phyloP scores from a whole-genome alignment of 495 filamentous ascomycete genomes.

The Sporormia fimetaria region DNA sequence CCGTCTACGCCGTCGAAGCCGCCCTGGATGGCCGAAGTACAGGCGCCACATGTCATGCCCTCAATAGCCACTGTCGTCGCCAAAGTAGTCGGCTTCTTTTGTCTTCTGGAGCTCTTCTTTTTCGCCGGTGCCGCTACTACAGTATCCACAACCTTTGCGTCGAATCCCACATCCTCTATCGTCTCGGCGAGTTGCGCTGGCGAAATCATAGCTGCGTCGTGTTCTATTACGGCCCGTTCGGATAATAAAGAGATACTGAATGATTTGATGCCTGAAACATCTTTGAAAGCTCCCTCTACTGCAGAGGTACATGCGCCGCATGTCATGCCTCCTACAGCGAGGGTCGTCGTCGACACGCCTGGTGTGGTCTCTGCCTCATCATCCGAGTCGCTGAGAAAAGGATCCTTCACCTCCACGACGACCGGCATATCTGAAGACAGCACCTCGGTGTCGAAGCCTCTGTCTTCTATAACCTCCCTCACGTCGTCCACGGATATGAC shows the following conservation, averaged over 20 bases:
- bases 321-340: constrained; percentile 95
- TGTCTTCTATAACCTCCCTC: constrained; percentile 78
- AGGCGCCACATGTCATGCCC: constrained; percentile 96
- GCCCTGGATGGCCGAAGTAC: constrained; percentile 79
- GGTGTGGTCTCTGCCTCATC: constrained; percentile 20
- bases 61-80: constrained; percentile 77
- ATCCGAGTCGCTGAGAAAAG: constrained; percentile 25
- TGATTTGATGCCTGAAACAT: constrained; percentile 34
- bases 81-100: constrained; percentile 31
- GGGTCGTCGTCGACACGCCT: constrained; percentile 55
- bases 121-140: constrained; percentile 10
- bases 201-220: constrained; percentile 36
- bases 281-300: constrained; percentile 67
- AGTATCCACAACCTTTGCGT: constrained; percentile 34
- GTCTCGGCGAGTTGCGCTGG: constrained; percentile 65
- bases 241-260: constrained; percentile 42
- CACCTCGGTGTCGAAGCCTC: constrained; percentile 91
- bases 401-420: constrained; percentile 17
- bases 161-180: constrained; percentile 38
- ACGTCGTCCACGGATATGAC: constrained; percentile 61
- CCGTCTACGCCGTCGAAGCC: constrained; percentile 70
- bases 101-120: constrained; percentile 15
- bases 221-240: constrained; percentile 47
- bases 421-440: constrained; percentile 61
- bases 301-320: constrained; percentile 91